A percentile compares a stretch with the other conserved stretches of the same genome.
Conservation (phyloP, 1,139 yeast genomes). For the Pichia sorboxylosa region DNA sequence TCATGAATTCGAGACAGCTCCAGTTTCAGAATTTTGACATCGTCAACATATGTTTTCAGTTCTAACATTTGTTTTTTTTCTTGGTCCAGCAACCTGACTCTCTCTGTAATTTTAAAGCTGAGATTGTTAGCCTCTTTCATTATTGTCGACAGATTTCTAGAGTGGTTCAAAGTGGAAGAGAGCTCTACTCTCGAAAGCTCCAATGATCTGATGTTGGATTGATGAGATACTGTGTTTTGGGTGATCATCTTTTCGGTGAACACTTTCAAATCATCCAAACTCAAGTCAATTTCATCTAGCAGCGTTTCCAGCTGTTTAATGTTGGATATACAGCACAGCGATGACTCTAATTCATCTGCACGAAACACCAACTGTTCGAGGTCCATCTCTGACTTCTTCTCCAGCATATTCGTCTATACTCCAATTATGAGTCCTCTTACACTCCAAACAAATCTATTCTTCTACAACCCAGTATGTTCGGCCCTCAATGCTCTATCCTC, state of each 20-base stretch:
- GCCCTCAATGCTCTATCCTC: no score
- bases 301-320: slow-evolving; percentile 15
- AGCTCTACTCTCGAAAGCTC: slow-evolving; percentile 32
- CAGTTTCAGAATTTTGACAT: slow-evolving; percentile 51
- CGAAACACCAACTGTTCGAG: not conserved
- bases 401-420: not conserved
- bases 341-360: slow-evolving; percentile 1
- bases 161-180: slow-evolving; percentile 30
- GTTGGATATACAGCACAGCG: slow-evolving; percentile 12
- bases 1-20: slow-evolving; percentile 57
- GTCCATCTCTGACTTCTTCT: not conserved
- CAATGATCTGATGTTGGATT: slow-evolving; percentile 18
- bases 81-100: slow-evolving; percentile 56
- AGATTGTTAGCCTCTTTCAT: slow-evolving; percentile 52
- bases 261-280: slow-evolving; percentile 17
- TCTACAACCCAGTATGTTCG: no score
- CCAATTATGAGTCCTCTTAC: no score
- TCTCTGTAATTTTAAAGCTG: slow-evolving; percentile 56
- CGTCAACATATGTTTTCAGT: slow-evolving; percentile 53
- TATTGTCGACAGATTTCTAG: slow-evolving; percentile 35
- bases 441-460: no score
- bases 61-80: slow-evolving; percentile 60
- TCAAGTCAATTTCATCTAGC: slow-evolving; percentile 14
- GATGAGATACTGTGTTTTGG: slow-evolving; percentile 14
- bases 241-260: slow-evolving; percentile 12